Conservation (phyloP, 371 early-diverging fungal species). For the Mucor lusitanicus region DNA sequence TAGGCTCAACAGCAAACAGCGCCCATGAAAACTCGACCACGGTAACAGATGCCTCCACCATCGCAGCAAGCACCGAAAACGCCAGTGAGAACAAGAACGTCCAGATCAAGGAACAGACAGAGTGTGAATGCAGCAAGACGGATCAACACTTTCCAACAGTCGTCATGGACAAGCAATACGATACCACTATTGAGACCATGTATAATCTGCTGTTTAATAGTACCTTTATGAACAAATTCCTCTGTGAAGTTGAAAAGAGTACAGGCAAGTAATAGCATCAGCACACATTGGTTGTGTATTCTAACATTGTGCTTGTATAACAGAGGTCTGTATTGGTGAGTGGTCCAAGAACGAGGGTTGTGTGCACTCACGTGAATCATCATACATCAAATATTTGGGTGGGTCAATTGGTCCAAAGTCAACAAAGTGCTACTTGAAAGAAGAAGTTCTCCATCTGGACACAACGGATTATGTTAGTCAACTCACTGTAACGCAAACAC, state of each 20-base stretch:
- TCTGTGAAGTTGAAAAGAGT: constrained; percentile 46
- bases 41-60: not conserved
- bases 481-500: constrained; percentile 72
- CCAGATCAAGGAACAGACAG: constrained; percentile 35
- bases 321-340: constrained; percentile 40
- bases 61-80: not conserved
- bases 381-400: constrained; percentile 43
- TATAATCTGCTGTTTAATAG: constrained; percentile 52
- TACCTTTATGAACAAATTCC: constrained; percentile 40
- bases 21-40: not conserved
- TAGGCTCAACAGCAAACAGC: not conserved
- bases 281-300: not conserved
- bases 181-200: constrained; percentile 49
- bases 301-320: not conserved
- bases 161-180: constrained; percentile 52
- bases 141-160: constrained; percentile 51
- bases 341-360: constrained; percentile 39
- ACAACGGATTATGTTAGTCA: constrained; percentile 60
- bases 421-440: constrained; percentile 66
- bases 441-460: constrained; percentile 61
- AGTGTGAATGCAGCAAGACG: constrained; percentile 52
- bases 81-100: not conserved
- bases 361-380: constrained; percentile 34
- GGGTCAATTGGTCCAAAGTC: constrained; percentile 65
- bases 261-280: constrained; percentile 31